Evolutionary conservation across 1,139 yeast species (phyloP), one percentile per base, ranked within the genome.

Genomic region (Candida sp.): DNA sequence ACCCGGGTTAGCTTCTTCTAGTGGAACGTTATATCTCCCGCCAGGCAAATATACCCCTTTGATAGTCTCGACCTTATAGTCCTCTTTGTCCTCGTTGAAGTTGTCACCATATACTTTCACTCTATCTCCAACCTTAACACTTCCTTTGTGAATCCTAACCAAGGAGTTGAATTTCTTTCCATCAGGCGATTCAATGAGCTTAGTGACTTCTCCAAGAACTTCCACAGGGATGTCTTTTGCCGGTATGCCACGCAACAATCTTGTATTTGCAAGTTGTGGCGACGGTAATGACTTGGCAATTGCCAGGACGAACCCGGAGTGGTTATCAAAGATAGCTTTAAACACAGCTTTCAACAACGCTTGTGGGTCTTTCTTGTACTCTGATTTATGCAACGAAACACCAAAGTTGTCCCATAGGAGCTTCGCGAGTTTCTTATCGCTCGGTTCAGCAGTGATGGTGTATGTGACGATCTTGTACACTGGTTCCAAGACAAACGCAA

Each of bases 381-480:
- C 57, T 1, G 69, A 60, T 40, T 78, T 73, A 2, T 72, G 68
- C 3, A 86, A 57, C 1, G 67, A 57, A 3, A 86, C 67, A 0
- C 76, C 71, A 57, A 86, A 82, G 39, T 78, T 70, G 1, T 72
- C 62, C 64, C 77, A 75, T 32, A 90, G 68, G 26, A 82, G 63
- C 3, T 58, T 57, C 6, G 70, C 47, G 25, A 77, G 58, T 7
- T 70, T 64, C 17, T 84, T 63, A 0, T 74, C 76, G 2, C 69
- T 67, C 1, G 80, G 69, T 31, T 83, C 83, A 35, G 81, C 72
- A 0, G 92, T 82, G 8, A 94, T 60, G 0, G 90, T 73, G 40
- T 83, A 79, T 0, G 91, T 77, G 46, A 86, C 72, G 4, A 93
- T 65, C 63, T 94, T 93, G 70, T 93, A 94, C 5, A 96, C 61